phyloP scores from a whole-genome alignment of 495 filamentous ascomycete genomes.

The Penicillium verhagenii region DNA sequence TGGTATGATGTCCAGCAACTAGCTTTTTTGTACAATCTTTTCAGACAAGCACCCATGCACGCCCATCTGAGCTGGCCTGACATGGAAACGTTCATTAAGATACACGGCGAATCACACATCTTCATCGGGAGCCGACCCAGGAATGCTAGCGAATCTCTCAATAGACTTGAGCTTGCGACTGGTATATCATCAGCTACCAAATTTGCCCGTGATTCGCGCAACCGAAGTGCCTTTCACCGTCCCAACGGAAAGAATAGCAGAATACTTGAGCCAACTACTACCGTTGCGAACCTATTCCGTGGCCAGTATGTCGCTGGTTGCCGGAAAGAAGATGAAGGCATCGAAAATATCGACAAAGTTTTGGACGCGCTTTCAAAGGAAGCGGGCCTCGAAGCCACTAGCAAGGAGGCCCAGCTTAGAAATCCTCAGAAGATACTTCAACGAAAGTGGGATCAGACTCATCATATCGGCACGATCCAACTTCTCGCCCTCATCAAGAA shows the following conservation, averaged over 20 bases:
- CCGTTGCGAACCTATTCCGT: slow-evolving; percentile 25
- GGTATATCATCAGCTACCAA: slow-evolving; percentile 26
- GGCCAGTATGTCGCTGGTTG: slow-evolving; percentile 17
- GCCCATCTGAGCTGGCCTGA: slow-evolving; percentile 30
- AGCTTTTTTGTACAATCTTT: slow-evolving; percentile 30
- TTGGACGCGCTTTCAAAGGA: slow-evolving; percentile 27
- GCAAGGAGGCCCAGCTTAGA: slow-evolving; percentile 10
- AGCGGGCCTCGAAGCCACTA: slow-evolving; percentile 10
- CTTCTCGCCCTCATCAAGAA: slow-evolving; percentile 28
- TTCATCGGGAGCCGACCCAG: slow-evolving; percentile 29
- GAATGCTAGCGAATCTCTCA: slow-evolving; percentile 25
- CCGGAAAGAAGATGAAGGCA: slow-evolving; percentile 13
- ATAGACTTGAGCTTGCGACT: slow-evolving; percentile 29
- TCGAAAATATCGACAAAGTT: slow-evolving; percentile 21
- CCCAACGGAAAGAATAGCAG: slow-evolving; percentile 27
- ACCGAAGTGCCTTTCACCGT: slow-evolving; percentile 11
- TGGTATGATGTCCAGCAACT: slow-evolving; percentile 33
- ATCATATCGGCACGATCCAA: slow-evolving; percentile 25
- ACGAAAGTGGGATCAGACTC: slow-evolving; percentile 25
- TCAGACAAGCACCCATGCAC: slow-evolving; percentile 11
- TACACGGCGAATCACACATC: slow-evolving; percentile 34
- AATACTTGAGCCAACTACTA: slow-evolving; percentile 21
- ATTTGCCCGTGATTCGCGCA: slow-evolving; percentile 28
- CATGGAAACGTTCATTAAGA: slow-evolving; percentile 35
- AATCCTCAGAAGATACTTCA: not conserved